These are phyloP conservation scores for Solanum habrochaites DNA, from an alignment of 257 asterid species.

Conservation along the genomic window DNA sequence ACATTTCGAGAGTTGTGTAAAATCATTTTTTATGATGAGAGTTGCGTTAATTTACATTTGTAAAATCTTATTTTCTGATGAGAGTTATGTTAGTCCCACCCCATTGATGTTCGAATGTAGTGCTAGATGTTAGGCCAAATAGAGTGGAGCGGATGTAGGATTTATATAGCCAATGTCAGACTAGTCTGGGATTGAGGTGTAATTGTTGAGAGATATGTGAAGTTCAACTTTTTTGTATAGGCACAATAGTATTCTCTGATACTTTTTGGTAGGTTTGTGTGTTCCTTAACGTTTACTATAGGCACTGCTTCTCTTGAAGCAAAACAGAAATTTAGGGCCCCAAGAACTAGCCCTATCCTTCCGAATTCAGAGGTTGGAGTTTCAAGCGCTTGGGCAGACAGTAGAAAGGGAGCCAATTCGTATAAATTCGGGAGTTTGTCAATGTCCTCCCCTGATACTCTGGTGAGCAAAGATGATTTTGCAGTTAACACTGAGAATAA, in stretches of 20 bases:
- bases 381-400: slow-evolving; percentile 10
- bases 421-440: background rate
- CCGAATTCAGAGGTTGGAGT: slow-evolving; percentile 21
- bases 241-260: background rate
- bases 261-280: background rate
- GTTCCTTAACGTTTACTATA: slow-evolving; percentile 41
- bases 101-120: background rate
- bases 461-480: background rate
- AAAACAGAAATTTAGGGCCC: slow-evolving; percentile 62
- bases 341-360: slow-evolving; percentile 36
- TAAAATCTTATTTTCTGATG: background rate
- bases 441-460: slow-evolving; percentile 3
- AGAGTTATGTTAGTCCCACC: background rate
- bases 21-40: background rate
- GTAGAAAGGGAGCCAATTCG: slow-evolving; percentile 19
- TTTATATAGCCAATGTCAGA: background rate
- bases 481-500: background rate
- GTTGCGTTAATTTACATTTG: background rate
- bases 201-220: background rate
- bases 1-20: background rate
- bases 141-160: background rate
- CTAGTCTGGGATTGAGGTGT: background rate
- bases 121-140: background rate
- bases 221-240: background rate
- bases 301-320: slow-evolving; percentile 95